phyloP scores from a whole-genome alignment of 1,284 basidiomycete species.

The Chalciporus piperatoides region DNA sequence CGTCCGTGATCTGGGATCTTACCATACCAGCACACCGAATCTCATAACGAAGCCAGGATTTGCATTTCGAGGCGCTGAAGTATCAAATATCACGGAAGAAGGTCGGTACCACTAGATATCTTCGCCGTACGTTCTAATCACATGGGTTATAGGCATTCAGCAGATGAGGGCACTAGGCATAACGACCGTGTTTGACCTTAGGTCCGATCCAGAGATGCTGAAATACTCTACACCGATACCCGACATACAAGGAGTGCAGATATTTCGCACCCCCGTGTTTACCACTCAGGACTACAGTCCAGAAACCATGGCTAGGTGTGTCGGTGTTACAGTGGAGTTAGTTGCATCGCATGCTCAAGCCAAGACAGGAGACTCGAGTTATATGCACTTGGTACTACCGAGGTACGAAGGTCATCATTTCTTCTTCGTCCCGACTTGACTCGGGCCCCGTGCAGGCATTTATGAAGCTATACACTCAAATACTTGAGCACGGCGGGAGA shows the following conservation, averaged over 20 bases:
- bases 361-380: constrained; percentile 58
- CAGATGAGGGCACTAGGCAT: constrained; percentile 60
- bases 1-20: constrained; percentile 64
- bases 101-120: constrained; percentile 35
- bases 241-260: constrained; percentile 54
- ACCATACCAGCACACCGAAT: constrained; percentile 45
- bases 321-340: constrained; percentile 32
- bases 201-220: constrained; percentile 71
- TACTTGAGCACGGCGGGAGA: constrained; percentile 64
- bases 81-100: constrained; percentile 63
- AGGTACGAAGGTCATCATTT: constrained; percentile 40
- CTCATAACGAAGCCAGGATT: constrained; percentile 53
- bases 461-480: constrained; percentile 76
- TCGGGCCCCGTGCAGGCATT: constrained; percentile 52
- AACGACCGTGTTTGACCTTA: constrained; percentile 64
- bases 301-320: constrained; percentile 76
- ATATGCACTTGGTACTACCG: constrained; percentile 76
- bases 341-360: constrained; percentile 15
- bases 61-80: constrained; percentile 64
- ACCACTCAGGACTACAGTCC: constrained; percentile 73
- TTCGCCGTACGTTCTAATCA: constrained; percentile 2
- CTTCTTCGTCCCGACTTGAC: background rate
- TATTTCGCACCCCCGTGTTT: constrained; percentile 64
- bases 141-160: constrained; percentile 44
- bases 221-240: constrained; percentile 67